phyloP scores from a whole-genome alignment of 768 basidiomycete species.

The Termitomyces sp. region DNA sequence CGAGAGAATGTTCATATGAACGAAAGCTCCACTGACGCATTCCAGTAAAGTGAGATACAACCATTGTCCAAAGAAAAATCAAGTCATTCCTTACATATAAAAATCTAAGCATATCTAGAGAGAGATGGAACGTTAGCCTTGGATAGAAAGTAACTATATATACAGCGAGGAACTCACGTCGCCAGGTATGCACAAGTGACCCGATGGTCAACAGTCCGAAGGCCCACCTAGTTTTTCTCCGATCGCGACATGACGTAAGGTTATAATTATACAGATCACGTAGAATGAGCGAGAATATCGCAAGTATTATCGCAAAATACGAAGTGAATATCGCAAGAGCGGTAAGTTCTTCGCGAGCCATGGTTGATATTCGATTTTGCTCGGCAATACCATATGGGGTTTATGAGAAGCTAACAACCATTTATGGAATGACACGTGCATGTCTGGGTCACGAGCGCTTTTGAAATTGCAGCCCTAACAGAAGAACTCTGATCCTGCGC shows the following conservation, averaged over 20 bases:
- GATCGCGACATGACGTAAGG: neutral
- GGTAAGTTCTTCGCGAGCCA: neutral
- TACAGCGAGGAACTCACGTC: constrained; percentile 19
- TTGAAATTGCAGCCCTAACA: too few species aligned
- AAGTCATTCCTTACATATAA: constrained; percentile 19
- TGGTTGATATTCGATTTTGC: too few species aligned
- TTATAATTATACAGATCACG: neutral
- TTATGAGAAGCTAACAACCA: too few species aligned
- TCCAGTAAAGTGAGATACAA: neutral
- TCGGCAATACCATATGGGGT: too few species aligned
- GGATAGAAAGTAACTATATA: neutral
- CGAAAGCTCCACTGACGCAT: constrained; percentile 46
- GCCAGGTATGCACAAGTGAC: constrained; percentile 31
- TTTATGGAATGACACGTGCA: too few species aligned
- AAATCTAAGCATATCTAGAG: constrained; percentile 28
- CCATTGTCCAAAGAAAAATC: neutral
- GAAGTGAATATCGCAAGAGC: constrained; percentile 16
- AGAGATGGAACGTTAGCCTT: neutral
- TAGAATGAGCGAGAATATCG: constrained; percentile 16
- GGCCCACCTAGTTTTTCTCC: neutral
- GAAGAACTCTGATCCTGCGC: too few species aligned
- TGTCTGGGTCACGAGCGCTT: too few species aligned
- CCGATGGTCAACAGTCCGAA: constrained; percentile 18
- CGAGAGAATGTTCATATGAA: constrained; percentile 29
- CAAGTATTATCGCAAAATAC: constrained; percentile 22